phyloP scores from a whole-genome alignment of 225 moss, liverwort and hornwort species.

The Pseudoscleropodium purum region DNA sequence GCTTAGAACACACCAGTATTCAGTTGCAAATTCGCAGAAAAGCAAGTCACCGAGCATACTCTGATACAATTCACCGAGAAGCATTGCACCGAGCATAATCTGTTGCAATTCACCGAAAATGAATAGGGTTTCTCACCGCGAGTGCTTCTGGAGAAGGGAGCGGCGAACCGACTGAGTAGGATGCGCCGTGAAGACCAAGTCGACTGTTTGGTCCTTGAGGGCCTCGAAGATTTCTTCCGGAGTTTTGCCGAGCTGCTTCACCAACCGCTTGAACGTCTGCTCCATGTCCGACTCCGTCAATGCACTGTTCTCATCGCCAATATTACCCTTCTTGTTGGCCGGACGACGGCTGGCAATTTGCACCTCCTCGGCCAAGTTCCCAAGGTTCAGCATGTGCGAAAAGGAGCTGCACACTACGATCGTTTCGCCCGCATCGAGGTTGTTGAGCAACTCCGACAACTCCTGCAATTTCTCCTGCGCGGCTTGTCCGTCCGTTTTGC shows the following conservation, averaged over 20 bases:
- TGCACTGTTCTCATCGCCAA: slow-evolving; percentile 50
- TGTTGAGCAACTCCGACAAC: slow-evolving; percentile 25
- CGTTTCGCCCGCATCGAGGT: slow-evolving; percentile 32
- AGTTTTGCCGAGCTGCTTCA: slow-evolving; percentile 37
- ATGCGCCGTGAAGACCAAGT: slow-evolving; percentile 53
- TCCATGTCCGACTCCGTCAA: slow-evolving; percentile 53
- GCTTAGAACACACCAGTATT: neutral
- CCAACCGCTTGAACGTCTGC: slow-evolving; percentile 39
- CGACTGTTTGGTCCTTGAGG: slow-evolving; percentile 50
- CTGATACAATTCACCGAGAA: neutral
- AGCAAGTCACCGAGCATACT: neutral
- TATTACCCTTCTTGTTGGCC: slow-evolving; percentile 20
- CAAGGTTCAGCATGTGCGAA: slow-evolving; percentile 60
- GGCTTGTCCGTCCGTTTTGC: slow-evolving; percentile 23
- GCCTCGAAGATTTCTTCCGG: slow-evolving; percentile 53
- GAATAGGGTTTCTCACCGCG: slow-evolving; percentile 6
- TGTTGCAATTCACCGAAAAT: neutral
- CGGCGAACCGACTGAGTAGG: slow-evolving; percentile 62
- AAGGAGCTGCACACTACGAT: slow-evolving; percentile 52
- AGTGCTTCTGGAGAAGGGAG: slow-evolving; percentile 53
- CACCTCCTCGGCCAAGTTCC: slow-evolving; percentile 54
- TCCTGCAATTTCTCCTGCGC: slow-evolving; percentile 28
- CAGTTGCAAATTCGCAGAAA: neutral
- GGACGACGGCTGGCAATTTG: slow-evolving; percentile 49
- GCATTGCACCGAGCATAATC: neutral